phyloP scores from a whole-genome alignment of 768 basidiomycete genomes.

The Boletus subparvulus region DNA sequence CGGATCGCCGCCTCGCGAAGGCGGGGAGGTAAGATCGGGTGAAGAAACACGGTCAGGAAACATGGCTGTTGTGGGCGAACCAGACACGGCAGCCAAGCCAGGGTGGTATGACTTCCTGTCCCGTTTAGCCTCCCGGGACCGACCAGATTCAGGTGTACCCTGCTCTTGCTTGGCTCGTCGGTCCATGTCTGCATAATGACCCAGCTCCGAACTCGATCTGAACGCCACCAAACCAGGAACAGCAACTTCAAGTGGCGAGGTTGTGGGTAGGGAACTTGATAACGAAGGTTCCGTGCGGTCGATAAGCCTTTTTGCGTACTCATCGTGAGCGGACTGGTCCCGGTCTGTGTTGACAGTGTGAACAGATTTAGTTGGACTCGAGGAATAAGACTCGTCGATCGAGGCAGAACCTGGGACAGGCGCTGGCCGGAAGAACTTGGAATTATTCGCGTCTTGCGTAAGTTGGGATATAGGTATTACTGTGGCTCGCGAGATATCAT shows the following conservation, averaged over 20 bases:
- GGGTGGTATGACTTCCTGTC: conserved; percentile 67
- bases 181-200: conserved; percentile 72
- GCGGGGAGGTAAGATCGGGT: conserved; percentile 52
- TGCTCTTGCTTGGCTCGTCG: conserved; percentile 41
- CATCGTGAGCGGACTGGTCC: conserved; percentile 24
- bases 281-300: conserved; percentile 59
- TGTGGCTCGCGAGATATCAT: conserved; percentile 56
- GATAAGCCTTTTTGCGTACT: conserved; percentile 38
- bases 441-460: conserved; percentile 51
- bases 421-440: conserved; percentile 58
- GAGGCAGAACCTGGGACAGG: conserved; percentile 27
- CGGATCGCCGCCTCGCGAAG: conserved; percentile 50
- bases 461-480: conserved; percentile 59
- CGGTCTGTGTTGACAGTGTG: conserved; percentile 41
- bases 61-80: conserved; percentile 43
- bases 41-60: conserved; percentile 40
- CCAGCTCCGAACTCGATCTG: conserved; percentile 79
- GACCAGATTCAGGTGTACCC: conserved; percentile 55
- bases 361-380: conserved; percentile 57
- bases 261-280: conserved; percentile 56
- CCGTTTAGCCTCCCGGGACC: conserved; percentile 47
- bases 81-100: conserved; percentile 47
- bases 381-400: conserved; percentile 34
- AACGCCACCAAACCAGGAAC: conserved; percentile 32
- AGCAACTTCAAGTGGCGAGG: conserved; percentile 43